Base-by-base conservation (phyloP, 1,139 yeast species). In the Kodamaea suecica region DNA sequence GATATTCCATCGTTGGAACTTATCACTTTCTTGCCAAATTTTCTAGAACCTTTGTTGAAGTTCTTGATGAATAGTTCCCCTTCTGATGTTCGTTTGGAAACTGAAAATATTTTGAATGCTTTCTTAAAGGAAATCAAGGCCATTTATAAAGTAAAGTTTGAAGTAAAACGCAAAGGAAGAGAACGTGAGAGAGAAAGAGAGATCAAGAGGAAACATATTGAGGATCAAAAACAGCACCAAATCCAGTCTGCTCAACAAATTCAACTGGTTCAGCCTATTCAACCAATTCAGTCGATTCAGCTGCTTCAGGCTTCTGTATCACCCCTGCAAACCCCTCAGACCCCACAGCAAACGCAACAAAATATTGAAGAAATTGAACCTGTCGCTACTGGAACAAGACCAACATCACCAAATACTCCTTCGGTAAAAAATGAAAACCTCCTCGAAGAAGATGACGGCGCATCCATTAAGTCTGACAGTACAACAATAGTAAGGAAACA, bases 1-100 rank as follows among this genome's bases (percentile, higher is more conserved):
- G 88, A 94, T 15, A 87, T 92, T 10, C 98, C 99, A 0, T 94
- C 92, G 33, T 67, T 92, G 41, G 97, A 92, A 49, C 66, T 94
- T 41, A 80, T 92, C 15, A 77, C 95, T 0, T 92, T 84, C 53
- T 66, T 94, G 33, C 97, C 98, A 0, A 85, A 87, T 31, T 87
- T 92, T 55, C 68, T 94, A 30, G 95, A 90, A 35, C 97, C 97
- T 0, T 66, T 94, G 38, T 68, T 92, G 35, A 75, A 80, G 21
- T 92, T 87, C 53, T 65, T 92, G 38, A 62, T 61, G 55, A 85
- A 87, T 45, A 92, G 85, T 47, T 73, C 95, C 1, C 90, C 90
- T 39, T 79, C 82, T 31, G 98, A 92, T 55, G 95, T 94, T 4
- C 71, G 95, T 42, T 80, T 83, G 3, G 90, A 87, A 31, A 88